Percentiles rank a stretch among this genome's conserved stretches.
phyloP scores from a whole-genome alignment of 2,329 filamentous ascomycete genomes.

The Colletotrichum musae region DNA sequence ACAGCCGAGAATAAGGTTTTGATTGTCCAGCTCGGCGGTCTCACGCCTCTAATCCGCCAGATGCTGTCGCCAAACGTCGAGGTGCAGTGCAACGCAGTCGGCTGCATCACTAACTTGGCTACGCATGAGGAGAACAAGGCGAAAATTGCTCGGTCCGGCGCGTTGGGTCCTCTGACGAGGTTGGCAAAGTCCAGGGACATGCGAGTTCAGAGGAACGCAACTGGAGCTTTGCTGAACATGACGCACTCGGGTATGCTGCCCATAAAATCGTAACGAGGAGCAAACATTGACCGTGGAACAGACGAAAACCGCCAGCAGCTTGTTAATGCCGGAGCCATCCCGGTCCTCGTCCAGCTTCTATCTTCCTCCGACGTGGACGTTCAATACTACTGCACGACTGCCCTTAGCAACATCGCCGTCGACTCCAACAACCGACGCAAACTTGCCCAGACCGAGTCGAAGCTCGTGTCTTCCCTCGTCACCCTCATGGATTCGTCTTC shows the following conservation, averaged over 20 bases:
- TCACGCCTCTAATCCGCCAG: slow-evolving; percentile 93
- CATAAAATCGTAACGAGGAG: not conserved
- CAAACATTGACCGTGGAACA: slow-evolving; percentile 53
- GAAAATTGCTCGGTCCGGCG: slow-evolving; percentile 96
- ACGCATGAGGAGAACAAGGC: slow-evolving; percentile 99
- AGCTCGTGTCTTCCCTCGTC: slow-evolving; percentile 93
- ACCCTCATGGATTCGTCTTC: slow-evolving; percentile 98
- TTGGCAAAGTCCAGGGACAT: slow-evolving; percentile 98
- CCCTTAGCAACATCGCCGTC: slow-evolving; percentile 97
- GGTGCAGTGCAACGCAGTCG: slow-evolving; percentile 98
- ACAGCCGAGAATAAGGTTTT: slow-evolving; percentile 98
- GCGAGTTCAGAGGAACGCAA: slow-evolving; percentile 97
- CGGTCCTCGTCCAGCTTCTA: slow-evolving; percentile 94
- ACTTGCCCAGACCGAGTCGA: slow-evolving; percentile 89
- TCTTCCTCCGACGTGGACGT: slow-evolving; percentile 96
- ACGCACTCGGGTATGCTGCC: slow-evolving; percentile 87
- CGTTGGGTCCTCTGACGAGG: slow-evolving; percentile 89
- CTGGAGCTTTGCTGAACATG: slow-evolving; percentile 97
- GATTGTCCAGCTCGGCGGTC: slow-evolving; percentile 92
- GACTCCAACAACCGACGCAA: slow-evolving; percentile 92
- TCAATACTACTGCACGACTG: slow-evolving; percentile 99
- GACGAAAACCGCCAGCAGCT: slow-evolving; percentile 98
- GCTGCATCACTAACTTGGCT: slow-evolving; percentile 97
- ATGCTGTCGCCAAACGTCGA: slow-evolving; percentile 99
- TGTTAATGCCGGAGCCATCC: slow-evolving; percentile 97